A percentile compares a stretch with the other conserved stretches of the same genome.
Conservation (phyloP, 768 basidiomycete genomes). For the Lactifluus echinatus region DNA sequence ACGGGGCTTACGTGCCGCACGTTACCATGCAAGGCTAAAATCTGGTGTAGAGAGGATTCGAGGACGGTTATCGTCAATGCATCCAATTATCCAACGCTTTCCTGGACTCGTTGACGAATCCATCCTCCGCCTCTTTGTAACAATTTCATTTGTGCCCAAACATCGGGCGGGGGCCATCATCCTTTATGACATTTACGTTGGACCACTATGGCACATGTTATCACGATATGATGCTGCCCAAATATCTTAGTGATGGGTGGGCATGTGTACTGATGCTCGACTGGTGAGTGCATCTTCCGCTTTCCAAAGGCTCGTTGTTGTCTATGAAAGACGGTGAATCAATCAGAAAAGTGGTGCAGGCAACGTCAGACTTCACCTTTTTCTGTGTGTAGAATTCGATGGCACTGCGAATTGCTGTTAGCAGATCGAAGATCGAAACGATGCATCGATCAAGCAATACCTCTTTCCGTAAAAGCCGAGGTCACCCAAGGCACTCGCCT, state of each 20-base stretch:
- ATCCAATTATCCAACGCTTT: slow-evolving; percentile 67
- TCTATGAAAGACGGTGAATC: slow-evolving; percentile 36
- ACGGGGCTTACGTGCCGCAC: neutral
- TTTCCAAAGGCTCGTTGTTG: slow-evolving; percentile 88
- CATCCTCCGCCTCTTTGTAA: slow-evolving; percentile 6
- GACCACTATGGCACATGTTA: neutral
- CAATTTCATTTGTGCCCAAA: neutral
- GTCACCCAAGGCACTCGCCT: slow-evolving; percentile 76
- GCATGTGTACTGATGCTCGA: slow-evolving; percentile 81
- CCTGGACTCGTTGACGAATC: slow-evolving; percentile 51
- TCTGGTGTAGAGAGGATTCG: slow-evolving; percentile 54
- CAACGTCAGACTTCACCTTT: slow-evolving; percentile 44
- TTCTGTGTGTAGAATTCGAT: slow-evolving; percentile 96
- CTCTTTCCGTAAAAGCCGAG: slow-evolving; percentile 88
- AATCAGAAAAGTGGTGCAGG: neutral
- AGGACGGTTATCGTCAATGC: slow-evolving; percentile 72
- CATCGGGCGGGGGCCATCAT: neutral
- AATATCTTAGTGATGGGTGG: slow-evolving; percentile 52
- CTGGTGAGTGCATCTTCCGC: slow-evolving; percentile 75
- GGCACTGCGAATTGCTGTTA: slow-evolving; percentile 39
- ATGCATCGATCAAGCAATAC: slow-evolving; percentile 29
- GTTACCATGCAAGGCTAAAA: neutral
- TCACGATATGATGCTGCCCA: neutral
- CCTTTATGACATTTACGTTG: neutral
- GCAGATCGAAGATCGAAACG: slow-evolving; percentile 8